These are phyloP conservation scores for Monosporozyma yasuniensis DNA, from an alignment of 805 yeast species.

Conservation along the genomic window DNA sequence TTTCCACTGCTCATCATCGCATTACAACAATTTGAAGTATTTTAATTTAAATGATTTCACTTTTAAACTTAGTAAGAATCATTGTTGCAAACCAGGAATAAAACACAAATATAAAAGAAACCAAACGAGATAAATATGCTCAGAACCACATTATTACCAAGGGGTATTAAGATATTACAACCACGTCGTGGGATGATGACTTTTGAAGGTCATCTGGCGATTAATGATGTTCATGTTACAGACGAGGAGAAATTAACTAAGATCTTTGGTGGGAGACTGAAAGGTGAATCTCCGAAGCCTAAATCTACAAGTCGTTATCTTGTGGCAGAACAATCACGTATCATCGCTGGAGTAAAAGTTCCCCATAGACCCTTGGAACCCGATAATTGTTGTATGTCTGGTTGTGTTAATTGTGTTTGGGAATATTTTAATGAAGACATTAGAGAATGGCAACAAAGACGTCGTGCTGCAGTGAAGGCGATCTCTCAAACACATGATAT, in stretches of 20 bases:
- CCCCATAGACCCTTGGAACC: slow-evolving; percentile 86
- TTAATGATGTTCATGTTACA: slow-evolving; percentile 20
- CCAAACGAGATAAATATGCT: neutral
- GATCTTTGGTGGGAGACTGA: slow-evolving; percentile 49
- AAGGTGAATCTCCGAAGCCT: slow-evolving; percentile 41
- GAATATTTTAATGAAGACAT: slow-evolving; percentile 83
- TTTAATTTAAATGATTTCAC: neutral
- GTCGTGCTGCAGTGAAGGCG: slow-evolving; percentile 50
- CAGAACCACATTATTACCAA: neutral
- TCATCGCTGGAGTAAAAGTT: slow-evolving; percentile 57
- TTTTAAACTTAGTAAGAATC: too few species aligned
- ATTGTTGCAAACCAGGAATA: too few species aligned
- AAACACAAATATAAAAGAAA: neutral
- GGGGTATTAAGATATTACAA: neutral
- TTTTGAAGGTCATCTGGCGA: slow-evolving; percentile 30
- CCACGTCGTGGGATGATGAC: slow-evolving; percentile 13
- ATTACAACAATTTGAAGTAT: neutral
- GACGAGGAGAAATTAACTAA: slow-evolving; percentile 41
- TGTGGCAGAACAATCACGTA: slow-evolving; percentile 8
- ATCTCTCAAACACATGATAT: slow-evolving; percentile 35
- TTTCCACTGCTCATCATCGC: neutral
- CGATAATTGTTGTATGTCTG: slow-evolving; percentile 95
- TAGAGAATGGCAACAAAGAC: slow-evolving; percentile 62
- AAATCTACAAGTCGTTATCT: slow-evolving; percentile 30
- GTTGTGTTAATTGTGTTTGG: slow-evolving; percentile 97